phyloP scores from a whole-genome alignment of 805 yeast species.

The Kodamaea jinghongensis region DNA sequence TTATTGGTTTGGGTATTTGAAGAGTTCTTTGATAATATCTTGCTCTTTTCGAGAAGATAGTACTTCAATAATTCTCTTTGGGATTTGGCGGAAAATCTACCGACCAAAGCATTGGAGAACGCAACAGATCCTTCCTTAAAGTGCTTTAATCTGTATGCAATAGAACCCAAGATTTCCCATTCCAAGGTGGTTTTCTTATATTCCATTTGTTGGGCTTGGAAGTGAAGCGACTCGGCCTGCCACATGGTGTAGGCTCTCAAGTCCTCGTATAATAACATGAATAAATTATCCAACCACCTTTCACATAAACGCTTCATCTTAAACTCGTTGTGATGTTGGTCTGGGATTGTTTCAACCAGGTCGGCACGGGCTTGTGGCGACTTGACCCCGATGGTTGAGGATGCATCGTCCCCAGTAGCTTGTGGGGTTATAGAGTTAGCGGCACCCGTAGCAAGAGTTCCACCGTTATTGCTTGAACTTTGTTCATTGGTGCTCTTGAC shows the following conservation, averaged over 20 bases:
- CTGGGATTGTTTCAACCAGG: constrained; percentile 8
- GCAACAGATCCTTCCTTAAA: constrained; percentile 85
- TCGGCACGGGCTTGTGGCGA: constrained; percentile 28
- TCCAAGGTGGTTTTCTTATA: constrained; percentile 77
- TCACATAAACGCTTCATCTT: constrained; percentile 67
- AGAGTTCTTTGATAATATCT: constrained; percentile 29
- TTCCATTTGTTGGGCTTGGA: constrained; percentile 80
- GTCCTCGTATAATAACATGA: constrained; percentile 70
- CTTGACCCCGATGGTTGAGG: constrained; percentile 38
- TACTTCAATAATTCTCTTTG: constrained; percentile 70
- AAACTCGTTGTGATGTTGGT: constrained; percentile 41
- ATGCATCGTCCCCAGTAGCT: constrained; percentile 22
- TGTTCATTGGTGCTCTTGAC: neutral
- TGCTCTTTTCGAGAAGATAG: constrained; percentile 51
- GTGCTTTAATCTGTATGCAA: constrained; percentile 84
- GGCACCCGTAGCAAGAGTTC: neutral
- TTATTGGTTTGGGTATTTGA: constrained; percentile 6
- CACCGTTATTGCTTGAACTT: neutral
- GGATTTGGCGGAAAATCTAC: constrained; percentile 78
- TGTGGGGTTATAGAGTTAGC: neutral
- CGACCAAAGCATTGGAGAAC: constrained; percentile 65
- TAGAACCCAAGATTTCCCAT: constrained; percentile 89
- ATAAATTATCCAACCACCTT: constrained; percentile 69
- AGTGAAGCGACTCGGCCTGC: constrained; percentile 88
- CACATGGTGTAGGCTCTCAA: constrained; percentile 83